A percentile compares a stretch with the other conserved stretches of the same genome.
Evolutionary conservation across 192 early-diverging fungal species (phyloP).

Genomic region (Mortierella claussenii): DNA sequence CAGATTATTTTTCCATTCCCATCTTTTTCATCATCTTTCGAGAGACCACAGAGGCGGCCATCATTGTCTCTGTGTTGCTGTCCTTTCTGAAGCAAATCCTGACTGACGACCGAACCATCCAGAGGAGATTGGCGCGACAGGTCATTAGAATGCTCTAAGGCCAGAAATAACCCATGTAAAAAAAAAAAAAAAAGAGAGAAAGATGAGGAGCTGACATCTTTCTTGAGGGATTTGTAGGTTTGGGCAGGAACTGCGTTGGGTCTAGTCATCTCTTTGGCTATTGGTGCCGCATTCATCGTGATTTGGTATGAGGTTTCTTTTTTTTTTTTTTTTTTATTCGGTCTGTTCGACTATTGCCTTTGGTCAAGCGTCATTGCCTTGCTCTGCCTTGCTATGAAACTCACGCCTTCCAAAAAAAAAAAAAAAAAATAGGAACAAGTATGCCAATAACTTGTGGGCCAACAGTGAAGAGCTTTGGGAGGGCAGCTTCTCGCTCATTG

Average conservation of each 20-base stretch:
- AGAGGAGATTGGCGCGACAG: slow-evolving; percentile 17
- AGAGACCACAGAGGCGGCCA: slow-evolving; percentile 77
- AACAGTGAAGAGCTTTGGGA: slow-evolving; percentile 70
- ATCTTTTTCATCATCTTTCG: slow-evolving; percentile 6
- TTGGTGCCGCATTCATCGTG: slow-evolving; percentile 81
- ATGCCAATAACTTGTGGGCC: slow-evolving; percentile 21
- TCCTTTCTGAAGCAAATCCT: slow-evolving; percentile 62
- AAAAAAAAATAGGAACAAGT: slow-evolving; percentile 35
- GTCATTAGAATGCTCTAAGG: neutral
- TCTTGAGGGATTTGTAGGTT: slow-evolving; percentile 49
- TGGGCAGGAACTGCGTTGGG: slow-evolving; percentile 79
- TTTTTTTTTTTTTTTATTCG: neutral
- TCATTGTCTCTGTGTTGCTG: slow-evolving; percentile 87
- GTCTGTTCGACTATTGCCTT: neutral
- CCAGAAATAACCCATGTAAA: neutral
- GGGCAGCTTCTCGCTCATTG: slow-evolving; percentile 74
- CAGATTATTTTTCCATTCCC: neutral
- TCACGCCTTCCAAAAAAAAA: neutral
- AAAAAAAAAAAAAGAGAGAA: neutral
- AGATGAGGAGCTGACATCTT: neutral
- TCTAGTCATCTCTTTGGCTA: slow-evolving; percentile 69
- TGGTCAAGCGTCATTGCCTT: neutral
- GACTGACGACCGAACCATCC: slow-evolving; percentile 1
- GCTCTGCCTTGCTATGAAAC: neutral
- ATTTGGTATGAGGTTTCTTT: slow-evolving; percentile 68